These are phyloP conservation scores for Osmanthus fragrans DNA, from an alignment of 257 asterid species.

Conservation along the genomic window DNA sequence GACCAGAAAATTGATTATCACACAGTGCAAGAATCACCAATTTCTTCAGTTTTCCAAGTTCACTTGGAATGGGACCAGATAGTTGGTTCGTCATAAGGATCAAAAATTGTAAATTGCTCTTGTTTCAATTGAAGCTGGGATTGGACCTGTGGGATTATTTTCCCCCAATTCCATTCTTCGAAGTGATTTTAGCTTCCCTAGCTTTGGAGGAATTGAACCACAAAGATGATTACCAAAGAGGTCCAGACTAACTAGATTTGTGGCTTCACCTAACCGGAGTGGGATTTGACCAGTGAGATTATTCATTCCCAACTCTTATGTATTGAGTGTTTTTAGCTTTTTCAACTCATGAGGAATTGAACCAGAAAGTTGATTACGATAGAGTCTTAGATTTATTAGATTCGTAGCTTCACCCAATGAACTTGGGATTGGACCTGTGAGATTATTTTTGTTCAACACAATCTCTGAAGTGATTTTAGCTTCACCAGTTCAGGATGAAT, in stretches of 20 bases:
- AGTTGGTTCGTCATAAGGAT: background rate
- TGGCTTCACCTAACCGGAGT: background rate
- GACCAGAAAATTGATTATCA: conserved; percentile 1
- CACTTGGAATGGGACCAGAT: background rate
- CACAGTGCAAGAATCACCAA: no score
- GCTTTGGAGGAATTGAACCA: conserved; percentile 15
- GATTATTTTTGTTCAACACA: background rate
- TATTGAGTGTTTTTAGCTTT: background rate
- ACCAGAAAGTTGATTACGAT: background rate
- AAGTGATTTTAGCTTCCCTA: conserved; percentile 20
- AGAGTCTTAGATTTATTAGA: no score
- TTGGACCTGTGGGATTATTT: conserved; percentile 23
- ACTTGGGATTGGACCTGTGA: background rate
- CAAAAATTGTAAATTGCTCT: background rate
- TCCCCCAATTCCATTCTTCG: background rate
- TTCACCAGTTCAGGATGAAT: conserved; percentile 17
- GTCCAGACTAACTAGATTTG: no score
- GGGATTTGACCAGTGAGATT: background rate
- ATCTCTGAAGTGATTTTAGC: background rate
- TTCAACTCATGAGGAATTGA: background rate
- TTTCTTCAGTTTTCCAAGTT: background rate
- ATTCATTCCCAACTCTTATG: background rate
- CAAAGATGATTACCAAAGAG: background rate
- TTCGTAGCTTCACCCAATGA: background rate
- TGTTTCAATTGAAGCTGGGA: conserved; percentile 18